Evolutionary conservation across 1,284 basidiomycete species (phyloP).

Genomic region (Ceratobasidium sp.): DNA sequence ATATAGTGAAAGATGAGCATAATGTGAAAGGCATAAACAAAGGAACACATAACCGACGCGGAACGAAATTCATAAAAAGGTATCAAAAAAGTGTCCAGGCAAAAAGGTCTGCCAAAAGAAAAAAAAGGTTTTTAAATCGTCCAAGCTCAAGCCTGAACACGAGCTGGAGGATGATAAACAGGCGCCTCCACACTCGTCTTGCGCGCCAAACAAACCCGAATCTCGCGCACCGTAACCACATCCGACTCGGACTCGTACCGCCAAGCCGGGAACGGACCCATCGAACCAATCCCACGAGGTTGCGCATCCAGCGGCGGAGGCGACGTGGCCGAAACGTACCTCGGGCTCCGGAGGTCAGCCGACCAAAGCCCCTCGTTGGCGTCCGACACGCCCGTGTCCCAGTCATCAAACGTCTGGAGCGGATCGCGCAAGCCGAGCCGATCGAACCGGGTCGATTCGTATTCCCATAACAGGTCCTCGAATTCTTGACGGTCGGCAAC

Average conservation of each 20-base stretch:
- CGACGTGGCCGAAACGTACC: constrained; percentile 1
- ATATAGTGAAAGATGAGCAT: constrained; percentile 11
- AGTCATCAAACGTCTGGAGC: constrained; percentile 30
- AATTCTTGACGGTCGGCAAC: constrained; percentile 38
- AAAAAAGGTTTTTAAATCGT: background rate
- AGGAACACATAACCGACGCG: constrained; percentile 5
- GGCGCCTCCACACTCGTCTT: constrained; percentile 18
- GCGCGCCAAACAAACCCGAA: constrained; percentile 43
- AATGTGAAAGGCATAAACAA: background rate
- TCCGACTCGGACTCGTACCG: constrained; percentile 39
- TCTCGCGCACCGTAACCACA: constrained; percentile 39
- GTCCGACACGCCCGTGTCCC: constrained; percentile 36
- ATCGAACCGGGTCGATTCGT: constrained; percentile 38
- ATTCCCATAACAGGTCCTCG: constrained; percentile 43
- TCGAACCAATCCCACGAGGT: background rate
- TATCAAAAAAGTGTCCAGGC: constrained; percentile 4
- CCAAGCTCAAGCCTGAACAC: constrained; percentile 4
- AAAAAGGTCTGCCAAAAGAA: constrained; percentile 5
- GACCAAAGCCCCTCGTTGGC: constrained; percentile 37
- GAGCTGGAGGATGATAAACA: background rate
- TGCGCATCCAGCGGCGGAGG: constrained; percentile 13
- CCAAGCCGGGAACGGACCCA: constrained; percentile 40
- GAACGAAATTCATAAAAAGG: constrained; percentile 20
- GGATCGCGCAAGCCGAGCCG: constrained; percentile 42
- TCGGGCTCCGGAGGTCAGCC: constrained; percentile 27